Conservation (phyloP, 805 yeast species). For the Candida manassasensis region DNA sequence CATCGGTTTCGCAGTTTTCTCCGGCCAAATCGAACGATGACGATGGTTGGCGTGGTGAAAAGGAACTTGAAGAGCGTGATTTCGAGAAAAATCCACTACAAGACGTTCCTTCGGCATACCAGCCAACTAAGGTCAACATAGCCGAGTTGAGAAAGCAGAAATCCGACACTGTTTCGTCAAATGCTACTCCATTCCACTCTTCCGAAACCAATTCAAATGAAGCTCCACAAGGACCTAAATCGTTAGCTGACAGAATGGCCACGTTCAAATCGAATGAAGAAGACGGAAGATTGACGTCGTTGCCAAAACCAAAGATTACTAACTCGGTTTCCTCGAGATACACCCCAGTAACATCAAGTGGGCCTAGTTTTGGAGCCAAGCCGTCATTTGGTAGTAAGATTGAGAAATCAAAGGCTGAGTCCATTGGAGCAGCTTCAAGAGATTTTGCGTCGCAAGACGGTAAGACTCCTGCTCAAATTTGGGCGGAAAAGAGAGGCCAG, state of each 20-base stretch:
- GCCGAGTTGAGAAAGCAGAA: constrained; percentile 48
- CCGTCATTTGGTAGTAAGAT: constrained; percentile 31
- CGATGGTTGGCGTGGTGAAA: constrained; percentile 73
- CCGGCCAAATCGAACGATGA: constrained; percentile 23
- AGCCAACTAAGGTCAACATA: constrained; percentile 61
- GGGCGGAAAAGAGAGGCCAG: constrained; percentile 89
- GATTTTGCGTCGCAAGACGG: constrained; percentile 68
- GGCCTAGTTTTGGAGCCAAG: constrained; percentile 31
- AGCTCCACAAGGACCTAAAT: constrained; percentile 45
- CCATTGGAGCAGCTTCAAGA: constrained; percentile 55
- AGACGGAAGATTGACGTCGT: constrained; percentile 52
- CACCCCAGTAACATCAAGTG: constrained; percentile 29
- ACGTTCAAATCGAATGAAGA: constrained; percentile 32
- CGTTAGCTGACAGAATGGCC: constrained; percentile 42
- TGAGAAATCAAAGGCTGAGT: constrained; percentile 34
- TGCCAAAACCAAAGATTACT: constrained; percentile 59
- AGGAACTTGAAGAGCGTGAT: constrained; percentile 52
- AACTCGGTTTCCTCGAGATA: constrained; percentile 49
- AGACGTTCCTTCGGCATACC: constrained; percentile 57
- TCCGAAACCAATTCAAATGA: constrained; percentile 19
- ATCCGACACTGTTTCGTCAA: constrained; percentile 42
- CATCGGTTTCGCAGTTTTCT: constrained; percentile 17
- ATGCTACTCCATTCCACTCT: constrained; percentile 24
- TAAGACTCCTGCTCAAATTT: constrained; percentile 88
- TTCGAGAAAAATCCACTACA: constrained; percentile 46